Conservation (phyloP, 371 early-diverging fungal species). For the Coemansia sp. region DNA sequence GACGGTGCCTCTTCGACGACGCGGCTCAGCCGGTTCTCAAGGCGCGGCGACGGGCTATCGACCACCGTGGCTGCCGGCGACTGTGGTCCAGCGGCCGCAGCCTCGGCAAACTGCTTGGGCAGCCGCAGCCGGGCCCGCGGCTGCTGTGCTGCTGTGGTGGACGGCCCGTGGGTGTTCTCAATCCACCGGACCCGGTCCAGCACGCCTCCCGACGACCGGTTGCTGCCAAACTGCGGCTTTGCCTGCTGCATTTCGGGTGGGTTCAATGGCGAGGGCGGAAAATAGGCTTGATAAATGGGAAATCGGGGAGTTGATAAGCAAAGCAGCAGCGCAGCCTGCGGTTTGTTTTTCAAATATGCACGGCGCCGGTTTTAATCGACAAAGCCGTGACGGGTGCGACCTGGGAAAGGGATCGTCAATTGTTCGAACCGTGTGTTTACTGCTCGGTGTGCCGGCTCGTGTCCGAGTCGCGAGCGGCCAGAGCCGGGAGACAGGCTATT, state of each 20-base stretch:
- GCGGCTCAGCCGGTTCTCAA: background rate
- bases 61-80: background rate
- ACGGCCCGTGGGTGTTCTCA: conserved; percentile 37
- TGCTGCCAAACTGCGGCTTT: conserved; percentile 5
- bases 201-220: conserved; percentile 1
- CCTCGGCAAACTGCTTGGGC: conserved; percentile 30
- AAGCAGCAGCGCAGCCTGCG: too few species aligned
- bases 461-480: too few species aligned
- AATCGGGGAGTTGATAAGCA: background rate
- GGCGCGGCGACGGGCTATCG: background rate
- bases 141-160: conserved; percentile 2
- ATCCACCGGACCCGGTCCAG: conserved; percentile 47
- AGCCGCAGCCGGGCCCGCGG: conserved; percentile 26
- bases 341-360: too few species aligned
- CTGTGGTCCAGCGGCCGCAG: background rate
- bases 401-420: too few species aligned
- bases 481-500: too few species aligned
- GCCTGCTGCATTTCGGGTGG: background rate
- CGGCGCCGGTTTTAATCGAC: too few species aligned
- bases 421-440: too few species aligned
- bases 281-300: background rate
- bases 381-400: too few species aligned
- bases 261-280: background rate
- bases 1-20: conserved; percentile 15
- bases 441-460: too few species aligned